A percentile compares a stretch with the other conserved stretches of the same genome.
phyloP scores from a whole-genome alignment of 768 basidiomycete species.

The Lactarius sanguifluus region DNA sequence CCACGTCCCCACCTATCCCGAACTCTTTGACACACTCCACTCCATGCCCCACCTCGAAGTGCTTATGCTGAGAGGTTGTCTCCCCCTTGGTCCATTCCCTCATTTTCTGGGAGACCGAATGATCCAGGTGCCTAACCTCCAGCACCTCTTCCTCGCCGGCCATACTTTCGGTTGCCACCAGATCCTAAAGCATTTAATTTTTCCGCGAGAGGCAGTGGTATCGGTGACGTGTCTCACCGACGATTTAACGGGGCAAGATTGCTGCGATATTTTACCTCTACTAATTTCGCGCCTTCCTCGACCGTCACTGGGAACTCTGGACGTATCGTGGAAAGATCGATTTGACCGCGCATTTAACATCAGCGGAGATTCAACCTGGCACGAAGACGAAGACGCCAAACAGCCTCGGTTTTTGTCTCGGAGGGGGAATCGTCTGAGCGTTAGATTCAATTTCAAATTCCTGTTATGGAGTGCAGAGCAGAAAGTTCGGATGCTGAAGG shows the following conservation, averaged over 20 bases:
- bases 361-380: slow-evolving; percentile 13
- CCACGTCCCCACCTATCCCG: slow-evolving; percentile 12
- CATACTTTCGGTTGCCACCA: slow-evolving; percentile 14
- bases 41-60: slow-evolving; percentile 13
- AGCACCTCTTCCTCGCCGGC: slow-evolving; percentile 4
- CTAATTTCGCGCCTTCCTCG: slow-evolving; percentile 19
- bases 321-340: slow-evolving; percentile 19
- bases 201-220: slow-evolving; percentile 3
- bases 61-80: slow-evolving; percentile 8
- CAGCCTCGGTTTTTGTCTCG: slow-evolving; percentile 3
- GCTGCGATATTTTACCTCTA: slow-evolving; percentile 18
- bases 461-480: slow-evolving; percentile 24
- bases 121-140: slow-evolving; percentile 13
- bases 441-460: slow-evolving; percentile 17
- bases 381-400: slow-evolving; percentile 5
- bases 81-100: slow-evolving; percentile 7
- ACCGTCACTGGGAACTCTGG: slow-evolving; percentile 21
- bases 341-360: slow-evolving; percentile 18
- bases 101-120: neutral
- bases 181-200: slow-evolving; percentile 10
- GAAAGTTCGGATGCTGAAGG: slow-evolving; percentile 21
- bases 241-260: slow-evolving; percentile 19
- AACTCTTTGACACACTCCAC: slow-evolving; percentile 16
- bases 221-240: slow-evolving; percentile 15
- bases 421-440: neutral